Evolutionary conservation across 1,284 basidiomycete species (phyloP).

Genomic region (Golubevia sp.): DNA sequence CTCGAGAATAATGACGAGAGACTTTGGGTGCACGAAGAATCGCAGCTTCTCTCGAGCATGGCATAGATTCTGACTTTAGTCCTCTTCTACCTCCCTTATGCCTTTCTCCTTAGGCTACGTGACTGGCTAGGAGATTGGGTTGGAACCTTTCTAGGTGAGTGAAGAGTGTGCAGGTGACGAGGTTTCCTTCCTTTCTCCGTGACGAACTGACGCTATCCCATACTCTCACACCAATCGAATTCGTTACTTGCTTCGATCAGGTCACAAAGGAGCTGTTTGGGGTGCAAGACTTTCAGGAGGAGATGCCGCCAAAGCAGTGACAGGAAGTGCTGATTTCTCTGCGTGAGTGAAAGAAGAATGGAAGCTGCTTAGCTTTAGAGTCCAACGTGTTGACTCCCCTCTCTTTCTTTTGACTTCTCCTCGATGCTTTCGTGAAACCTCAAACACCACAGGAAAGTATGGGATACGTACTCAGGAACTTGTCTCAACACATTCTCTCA

Average conservation of each 20-base stretch:
- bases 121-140: conserved; percentile 86
- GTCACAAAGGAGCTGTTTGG: conserved; percentile 99
- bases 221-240: background rate
- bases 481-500: conserved; percentile 90
- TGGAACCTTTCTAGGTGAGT: conserved; percentile 83
- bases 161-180: too few species aligned
- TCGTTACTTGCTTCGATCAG: conserved; percentile 35
- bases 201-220: too few species aligned
- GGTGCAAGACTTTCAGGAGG: conserved; percentile 84
- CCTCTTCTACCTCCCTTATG: background rate
- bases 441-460: conserved; percentile 76
- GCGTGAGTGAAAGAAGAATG: conserved; percentile 71
- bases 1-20: too few species aligned
- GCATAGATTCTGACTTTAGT: too few species aligned
- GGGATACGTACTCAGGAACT: conserved; percentile 91
- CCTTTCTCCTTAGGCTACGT: conserved; percentile 11
- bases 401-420: background rate
- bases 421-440: conserved; percentile 1
- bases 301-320: conserved; percentile 74
- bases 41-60: too few species aligned
- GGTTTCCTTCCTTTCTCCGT: too few species aligned
- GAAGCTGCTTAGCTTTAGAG: background rate
- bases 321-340: conserved; percentile 95
- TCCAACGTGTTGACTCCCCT: background rate
- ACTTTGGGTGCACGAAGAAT: too few species aligned